Percentiles rank a stretch among this genome's conserved stretches.
Conservation (phyloP, 2,329 filamentous ascomycete genomes). For the Alternaria brassicicola region DNA sequence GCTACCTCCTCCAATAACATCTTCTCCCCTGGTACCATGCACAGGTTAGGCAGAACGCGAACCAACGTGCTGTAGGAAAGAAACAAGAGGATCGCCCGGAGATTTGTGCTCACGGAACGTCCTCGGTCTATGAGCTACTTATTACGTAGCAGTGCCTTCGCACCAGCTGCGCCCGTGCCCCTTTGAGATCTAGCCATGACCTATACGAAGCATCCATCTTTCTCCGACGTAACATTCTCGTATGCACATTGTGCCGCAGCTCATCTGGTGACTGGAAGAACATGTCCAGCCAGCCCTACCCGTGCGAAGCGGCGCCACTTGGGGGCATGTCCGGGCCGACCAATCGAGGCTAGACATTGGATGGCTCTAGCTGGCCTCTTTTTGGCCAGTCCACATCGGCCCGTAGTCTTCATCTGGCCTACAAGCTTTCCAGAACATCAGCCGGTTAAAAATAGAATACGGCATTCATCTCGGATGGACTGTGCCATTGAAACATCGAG, state of each 20-base stretch:
- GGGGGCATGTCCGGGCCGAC: not conserved
- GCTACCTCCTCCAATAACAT: too few relatives aligned
- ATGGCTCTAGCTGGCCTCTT: not conserved
- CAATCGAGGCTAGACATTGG: not conserved
- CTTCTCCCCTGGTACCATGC: too few relatives aligned
- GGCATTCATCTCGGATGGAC: not conserved
- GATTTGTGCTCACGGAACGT: not conserved
- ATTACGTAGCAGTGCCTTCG: not conserved
- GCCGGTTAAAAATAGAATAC: not conserved
- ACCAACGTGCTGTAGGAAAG: not conserved
- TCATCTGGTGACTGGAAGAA: not conserved
- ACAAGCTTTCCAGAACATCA: not conserved
- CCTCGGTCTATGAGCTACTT: not conserved
- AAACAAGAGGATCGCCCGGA: not conserved
- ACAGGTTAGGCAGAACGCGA: not conserved
- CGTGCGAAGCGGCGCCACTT: not conserved
- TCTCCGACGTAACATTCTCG: not conserved
- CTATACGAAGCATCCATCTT: not conserved
- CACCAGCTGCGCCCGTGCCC: not conserved
- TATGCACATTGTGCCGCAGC: not conserved
- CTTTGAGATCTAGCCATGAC: not conserved
- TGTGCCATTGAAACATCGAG: not conserved
- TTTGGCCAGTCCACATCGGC: not conserved
- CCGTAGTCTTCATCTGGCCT: not conserved
- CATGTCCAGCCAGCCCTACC: not conserved